Evolutionary conservation across 225 moss, liverwort and hornwort species (phyloP).

Genomic region (Physcomitrellopsis africana): DNA sequence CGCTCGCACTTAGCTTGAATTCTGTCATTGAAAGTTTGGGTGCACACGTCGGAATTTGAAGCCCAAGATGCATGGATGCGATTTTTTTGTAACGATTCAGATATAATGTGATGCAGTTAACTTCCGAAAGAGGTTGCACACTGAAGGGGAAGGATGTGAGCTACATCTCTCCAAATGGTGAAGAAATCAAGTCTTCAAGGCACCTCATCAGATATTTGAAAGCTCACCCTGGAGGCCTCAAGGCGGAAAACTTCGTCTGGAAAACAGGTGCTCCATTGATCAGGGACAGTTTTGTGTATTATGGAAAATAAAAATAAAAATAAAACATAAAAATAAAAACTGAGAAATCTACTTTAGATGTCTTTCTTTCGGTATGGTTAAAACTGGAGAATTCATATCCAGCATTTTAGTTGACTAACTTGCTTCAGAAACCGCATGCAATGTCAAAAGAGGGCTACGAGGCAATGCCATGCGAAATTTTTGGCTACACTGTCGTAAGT

Average conservation of each 20-base stretch:
- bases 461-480: too few relatives aligned
- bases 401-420: too few relatives aligned
- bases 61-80: too few relatives aligned
- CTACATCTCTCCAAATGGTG: conserved; percentile 62
- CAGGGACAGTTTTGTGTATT: not conserved
- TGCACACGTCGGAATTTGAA: too few relatives aligned
- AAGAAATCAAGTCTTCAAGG: conserved; percentile 64
- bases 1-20: not conserved
- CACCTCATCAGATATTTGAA: conserved; percentile 66
- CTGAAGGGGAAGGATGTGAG: conserved; percentile 58
- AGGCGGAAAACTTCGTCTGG: conserved; percentile 54
- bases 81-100: not conserved
- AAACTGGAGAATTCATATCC: too few relatives aligned
- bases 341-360: too few relatives aligned
- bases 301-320: not conserved
- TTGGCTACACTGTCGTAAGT: not conserved
- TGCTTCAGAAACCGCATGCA: too few relatives aligned
- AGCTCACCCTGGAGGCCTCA: conserved; percentile 48
- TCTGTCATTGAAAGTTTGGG: not conserved
- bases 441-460: too few relatives aligned
- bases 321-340: not conserved
- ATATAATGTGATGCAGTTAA: conserved; percentile 26
- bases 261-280: conserved; percentile 38
- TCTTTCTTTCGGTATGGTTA: too few relatives aligned
- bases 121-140: conserved; percentile 42